Evolutionary conservation across 2,329 filamentous ascomycete species (phyloP).

Genomic region (Cadophora malorum): DNA sequence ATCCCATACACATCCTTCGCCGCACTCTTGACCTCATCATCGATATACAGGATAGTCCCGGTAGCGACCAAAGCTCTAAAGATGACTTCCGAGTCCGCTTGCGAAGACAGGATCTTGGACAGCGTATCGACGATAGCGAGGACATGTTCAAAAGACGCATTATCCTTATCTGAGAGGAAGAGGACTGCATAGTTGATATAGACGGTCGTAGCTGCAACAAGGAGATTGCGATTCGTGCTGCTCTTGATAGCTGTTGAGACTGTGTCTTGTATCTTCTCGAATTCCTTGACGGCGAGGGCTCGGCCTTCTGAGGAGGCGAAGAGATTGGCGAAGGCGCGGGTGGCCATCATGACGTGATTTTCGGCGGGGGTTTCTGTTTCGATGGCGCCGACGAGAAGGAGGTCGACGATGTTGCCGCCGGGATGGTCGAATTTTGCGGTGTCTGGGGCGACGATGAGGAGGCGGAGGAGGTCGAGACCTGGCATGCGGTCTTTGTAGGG

Average conservation of each 20-base stretch:
- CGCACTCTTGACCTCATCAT: slow-evolving; percentile 60
- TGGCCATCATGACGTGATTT: slow-evolving; percentile 88
- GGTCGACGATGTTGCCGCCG: slow-evolving; percentile 63
- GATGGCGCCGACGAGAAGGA: slow-evolving; percentile 64
- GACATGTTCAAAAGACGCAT: slow-evolving; percentile 49
- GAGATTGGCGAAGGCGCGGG: slow-evolving; percentile 82
- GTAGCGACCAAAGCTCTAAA: slow-evolving; percentile 83
- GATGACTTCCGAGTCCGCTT: slow-evolving; percentile 80
- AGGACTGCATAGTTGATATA: slow-evolving; percentile 87
- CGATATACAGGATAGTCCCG: slow-evolving; percentile 74
- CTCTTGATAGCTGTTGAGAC: slow-evolving; percentile 69
- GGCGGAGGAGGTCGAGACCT: slow-evolving; percentile 85
- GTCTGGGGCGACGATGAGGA: slow-evolving; percentile 72
- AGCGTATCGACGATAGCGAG: slow-evolving; percentile 63
- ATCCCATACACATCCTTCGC: slow-evolving; percentile 63
- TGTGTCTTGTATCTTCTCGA: slow-evolving; percentile 54
- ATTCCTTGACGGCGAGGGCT: slow-evolving; percentile 62
- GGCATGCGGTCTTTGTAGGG: slow-evolving; percentile 81
- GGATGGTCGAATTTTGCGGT: slow-evolving; percentile 66
- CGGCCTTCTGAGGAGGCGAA: slow-evolving; percentile 79
- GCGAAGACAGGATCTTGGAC: slow-evolving; percentile 65
- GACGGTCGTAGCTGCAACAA: slow-evolving; percentile 81
- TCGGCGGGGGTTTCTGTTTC: slow-evolving; percentile 64
- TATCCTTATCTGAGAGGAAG: slow-evolving; percentile 52
- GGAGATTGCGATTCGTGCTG: slow-evolving; percentile 77